These are phyloP conservation scores for Penicillium coffeae DNA, from an alignment of 495 filamentous ascomycete species.

Conservation along the genomic window DNA sequence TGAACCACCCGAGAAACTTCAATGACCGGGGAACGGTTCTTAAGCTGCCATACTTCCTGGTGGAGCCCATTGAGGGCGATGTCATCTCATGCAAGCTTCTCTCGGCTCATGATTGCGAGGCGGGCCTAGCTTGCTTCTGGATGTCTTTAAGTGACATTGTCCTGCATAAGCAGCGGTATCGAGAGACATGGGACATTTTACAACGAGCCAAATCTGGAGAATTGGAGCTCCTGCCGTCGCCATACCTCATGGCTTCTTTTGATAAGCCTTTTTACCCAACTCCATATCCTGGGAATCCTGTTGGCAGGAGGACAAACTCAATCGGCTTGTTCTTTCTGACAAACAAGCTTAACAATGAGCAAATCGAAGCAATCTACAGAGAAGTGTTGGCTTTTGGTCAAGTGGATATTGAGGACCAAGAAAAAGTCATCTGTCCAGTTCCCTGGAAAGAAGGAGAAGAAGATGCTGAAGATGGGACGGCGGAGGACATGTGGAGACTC, in stretches of 20 bases:
- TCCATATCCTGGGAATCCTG: slow-evolving; percentile 5
- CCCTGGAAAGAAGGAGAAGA: slow-evolving; percentile 11
- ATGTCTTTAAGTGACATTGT: neutral
- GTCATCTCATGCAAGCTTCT: neutral
- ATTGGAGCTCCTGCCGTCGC: neutral
- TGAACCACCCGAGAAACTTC: neutral
- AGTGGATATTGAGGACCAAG: neutral
- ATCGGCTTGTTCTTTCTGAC: neutral
- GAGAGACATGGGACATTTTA: too few species aligned
- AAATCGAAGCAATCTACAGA: neutral
- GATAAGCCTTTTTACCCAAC: slow-evolving; percentile 12
- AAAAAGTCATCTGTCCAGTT: slow-evolving; percentile 6
- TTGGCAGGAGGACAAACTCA: neutral
- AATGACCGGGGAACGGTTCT: too few species aligned
- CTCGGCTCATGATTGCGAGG: neutral
- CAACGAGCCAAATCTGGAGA: too few species aligned
- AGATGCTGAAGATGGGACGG: slow-evolving; percentile 7
- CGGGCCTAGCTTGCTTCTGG: neutral
- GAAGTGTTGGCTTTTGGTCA: neutral
- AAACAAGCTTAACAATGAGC: neutral
- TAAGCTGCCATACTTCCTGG: neutral
- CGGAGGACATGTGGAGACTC: slow-evolving; percentile 13
- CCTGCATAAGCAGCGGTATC: neutral
- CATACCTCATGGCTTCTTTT: neutral
- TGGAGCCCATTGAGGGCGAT: neutral